These are phyloP conservation scores for Talaromyces verruculosus DNA, from an alignment of 2,329 filamentous ascomycete genomes.

Conservation along the genomic window DNA sequence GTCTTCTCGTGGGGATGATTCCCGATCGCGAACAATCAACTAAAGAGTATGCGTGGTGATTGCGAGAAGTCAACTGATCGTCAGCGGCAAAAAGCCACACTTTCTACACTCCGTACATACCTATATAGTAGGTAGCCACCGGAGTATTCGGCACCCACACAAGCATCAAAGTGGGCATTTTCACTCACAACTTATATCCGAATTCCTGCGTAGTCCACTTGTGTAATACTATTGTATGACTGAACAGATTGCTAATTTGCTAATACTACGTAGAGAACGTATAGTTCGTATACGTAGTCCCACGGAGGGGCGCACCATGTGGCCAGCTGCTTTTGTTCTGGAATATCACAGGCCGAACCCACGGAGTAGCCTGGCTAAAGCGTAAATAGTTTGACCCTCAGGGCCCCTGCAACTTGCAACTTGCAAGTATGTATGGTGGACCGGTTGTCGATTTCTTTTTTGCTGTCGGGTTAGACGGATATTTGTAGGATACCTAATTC, in stretches of 20 bases:
- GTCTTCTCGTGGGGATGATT: no score
- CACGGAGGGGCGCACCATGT: constrained; percentile 17
- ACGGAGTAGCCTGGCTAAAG: neutral
- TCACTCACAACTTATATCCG: neutral
- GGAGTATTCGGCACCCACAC: neutral
- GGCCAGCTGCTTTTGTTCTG: constrained; percentile 4
- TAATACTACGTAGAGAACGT: neutral
- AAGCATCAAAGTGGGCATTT: neutral
- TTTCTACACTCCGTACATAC: neutral
- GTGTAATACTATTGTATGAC: no score
- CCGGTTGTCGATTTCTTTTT: neutral
- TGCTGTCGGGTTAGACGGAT: neutral
- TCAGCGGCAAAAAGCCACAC: constrained; percentile 2
- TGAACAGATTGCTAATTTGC: neutral
- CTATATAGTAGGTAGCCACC: neutral
- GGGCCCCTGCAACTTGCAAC: neutral
- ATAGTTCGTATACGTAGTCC: neutral
- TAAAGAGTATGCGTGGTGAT: neutral
- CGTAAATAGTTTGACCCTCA: neutral
- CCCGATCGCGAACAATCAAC: neutral
- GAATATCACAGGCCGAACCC: neutral
- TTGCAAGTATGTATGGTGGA: neutral
- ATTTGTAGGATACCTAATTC: neutral
- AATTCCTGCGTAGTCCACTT: neutral
- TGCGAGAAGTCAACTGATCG: constrained; percentile 1